A percentile compares a stretch with the other conserved stretches of the same genome.
These are phyloP conservation scores for Brassica juncea DNA, from an alignment of 345 rosid genomes.

Conservation along the genomic window DNA sequence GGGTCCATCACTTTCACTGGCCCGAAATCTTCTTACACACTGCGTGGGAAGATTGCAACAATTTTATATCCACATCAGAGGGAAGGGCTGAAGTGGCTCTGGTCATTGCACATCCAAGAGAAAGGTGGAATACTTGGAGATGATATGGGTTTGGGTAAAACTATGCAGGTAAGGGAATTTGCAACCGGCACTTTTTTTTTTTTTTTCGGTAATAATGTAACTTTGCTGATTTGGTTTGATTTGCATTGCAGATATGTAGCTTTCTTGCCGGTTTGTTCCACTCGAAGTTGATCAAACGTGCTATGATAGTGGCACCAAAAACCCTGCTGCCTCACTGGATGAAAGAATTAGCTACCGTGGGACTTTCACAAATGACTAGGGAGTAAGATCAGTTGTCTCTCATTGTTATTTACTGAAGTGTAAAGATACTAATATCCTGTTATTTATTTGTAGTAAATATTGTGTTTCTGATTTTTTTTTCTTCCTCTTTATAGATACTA, in stretches of 20 bases:
- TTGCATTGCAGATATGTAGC: slow-evolving; percentile 73
- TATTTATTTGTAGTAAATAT: background rate
- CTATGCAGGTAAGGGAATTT: slow-evolving; percentile 82
- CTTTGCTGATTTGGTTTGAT: slow-evolving; percentile 13
- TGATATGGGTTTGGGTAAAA: slow-evolving; percentile 98
- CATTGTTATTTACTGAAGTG: background rate
- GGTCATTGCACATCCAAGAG: slow-evolving; percentile 85
- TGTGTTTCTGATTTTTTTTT: slow-evolving; percentile 3
- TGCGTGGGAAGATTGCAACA: slow-evolving; percentile 60
- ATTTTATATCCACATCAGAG: slow-evolving; percentile 84
- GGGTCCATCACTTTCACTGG: slow-evolving; percentile 57
- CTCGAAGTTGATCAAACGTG: slow-evolving; percentile 79
- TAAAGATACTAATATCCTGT: background rate
- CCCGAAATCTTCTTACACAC: slow-evolving; percentile 49
- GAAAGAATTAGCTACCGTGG: slow-evolving; percentile 85
- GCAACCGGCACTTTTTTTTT: background rate
- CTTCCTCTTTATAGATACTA: slow-evolving; percentile 58
- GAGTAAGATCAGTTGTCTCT: slow-evolving; percentile 59
- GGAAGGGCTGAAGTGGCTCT: slow-evolving; percentile 91
- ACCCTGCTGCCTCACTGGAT: slow-evolving; percentile 95
- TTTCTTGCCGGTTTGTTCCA: slow-evolving; percentile 88
- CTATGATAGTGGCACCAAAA: slow-evolving; percentile 86
- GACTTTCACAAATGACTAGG: slow-evolving; percentile 78
- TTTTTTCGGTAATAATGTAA: background rate
- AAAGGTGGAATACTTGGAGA: slow-evolving; percentile 99